Conservation (phyloP, 169 alveolate species). For the Eimeria brunetti region DNA sequence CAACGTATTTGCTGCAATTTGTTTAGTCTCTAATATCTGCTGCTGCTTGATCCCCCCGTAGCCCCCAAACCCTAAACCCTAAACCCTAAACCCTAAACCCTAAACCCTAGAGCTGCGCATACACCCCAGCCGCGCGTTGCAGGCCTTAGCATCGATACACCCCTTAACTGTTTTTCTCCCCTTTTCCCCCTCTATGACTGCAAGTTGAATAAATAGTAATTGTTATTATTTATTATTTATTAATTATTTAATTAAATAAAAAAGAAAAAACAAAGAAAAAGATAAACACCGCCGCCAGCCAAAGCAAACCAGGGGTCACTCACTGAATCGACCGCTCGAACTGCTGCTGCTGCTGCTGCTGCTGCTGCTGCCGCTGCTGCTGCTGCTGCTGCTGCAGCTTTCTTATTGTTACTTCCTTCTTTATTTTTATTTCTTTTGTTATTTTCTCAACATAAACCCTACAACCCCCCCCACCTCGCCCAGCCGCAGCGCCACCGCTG, state of each 20-base stretch:
- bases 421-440: background rate
- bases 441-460: background rate
- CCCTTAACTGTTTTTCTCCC: background rate
- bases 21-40: no score
- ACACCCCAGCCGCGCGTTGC: no score
- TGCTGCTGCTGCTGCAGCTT: background rate
- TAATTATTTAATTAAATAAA: no score
- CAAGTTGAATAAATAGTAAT: no score
- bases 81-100: slow-evolving; percentile 12
- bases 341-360: slow-evolving; percentile 31
- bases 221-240: no score
- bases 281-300: background rate
- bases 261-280: background rate
- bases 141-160: no score
- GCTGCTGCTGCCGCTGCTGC: slow-evolving; percentile 31
- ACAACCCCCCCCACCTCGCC: background rate
- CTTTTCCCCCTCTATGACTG: no score
- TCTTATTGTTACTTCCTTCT: background rate
- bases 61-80: background rate
- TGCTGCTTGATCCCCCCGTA: no score
- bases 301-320: background rate
- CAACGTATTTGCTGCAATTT: no score
- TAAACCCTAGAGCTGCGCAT: background rate
- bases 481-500: background rate
- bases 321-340: no score